Percentiles rank a stretch among this genome's conserved stretches.
Conservation (phyloP, 345 rosid genomes). For the Psidium friedrichsthalianum region DNA sequence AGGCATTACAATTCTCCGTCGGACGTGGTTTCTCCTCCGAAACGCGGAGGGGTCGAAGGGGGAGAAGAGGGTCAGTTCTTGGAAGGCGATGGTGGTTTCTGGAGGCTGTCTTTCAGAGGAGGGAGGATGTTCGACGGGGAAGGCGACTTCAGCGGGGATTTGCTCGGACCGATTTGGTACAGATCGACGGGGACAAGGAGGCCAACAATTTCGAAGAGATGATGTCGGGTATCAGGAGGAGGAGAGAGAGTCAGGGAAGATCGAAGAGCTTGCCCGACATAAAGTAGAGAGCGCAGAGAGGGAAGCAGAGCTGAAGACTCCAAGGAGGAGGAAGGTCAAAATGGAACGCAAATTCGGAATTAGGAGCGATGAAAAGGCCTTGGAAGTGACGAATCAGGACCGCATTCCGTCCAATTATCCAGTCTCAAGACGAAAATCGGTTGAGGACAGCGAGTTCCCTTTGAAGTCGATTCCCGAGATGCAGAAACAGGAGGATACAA, state of each 20-base stretch:
- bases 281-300: background rate
- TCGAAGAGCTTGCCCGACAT: conserved; percentile 10
- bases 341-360: background rate
- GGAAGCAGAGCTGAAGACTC: conserved; percentile 40
- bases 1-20: background rate
- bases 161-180: conserved; percentile 12
- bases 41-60: conserved; percentile 6
- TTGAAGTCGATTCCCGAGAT: background rate
- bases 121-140: conserved; percentile 11
- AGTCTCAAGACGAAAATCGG: conserved; percentile 16
- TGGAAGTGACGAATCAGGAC: background rate
- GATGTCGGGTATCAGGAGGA: conserved; percentile 31
- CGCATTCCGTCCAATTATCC: background rate
- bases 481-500: background rate
- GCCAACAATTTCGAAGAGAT: conserved; percentile 23
- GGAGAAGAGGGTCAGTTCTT: conserved; percentile 22
- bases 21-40: conserved; percentile 7
- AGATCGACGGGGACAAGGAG: conserved; percentile 22
- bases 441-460: conserved; percentile 24
- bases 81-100: conserved; percentile 37
- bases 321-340: conserved; percentile 32
- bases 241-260: conserved; percentile 22
- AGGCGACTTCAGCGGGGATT: background rate
- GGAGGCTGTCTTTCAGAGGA: conserved; percentile 44
- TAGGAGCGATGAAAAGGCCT: background rate